Evolutionary conservation across 148 eudicot genomes (phyloP).

Genomic region (Spergularia bocconei): DNA sequence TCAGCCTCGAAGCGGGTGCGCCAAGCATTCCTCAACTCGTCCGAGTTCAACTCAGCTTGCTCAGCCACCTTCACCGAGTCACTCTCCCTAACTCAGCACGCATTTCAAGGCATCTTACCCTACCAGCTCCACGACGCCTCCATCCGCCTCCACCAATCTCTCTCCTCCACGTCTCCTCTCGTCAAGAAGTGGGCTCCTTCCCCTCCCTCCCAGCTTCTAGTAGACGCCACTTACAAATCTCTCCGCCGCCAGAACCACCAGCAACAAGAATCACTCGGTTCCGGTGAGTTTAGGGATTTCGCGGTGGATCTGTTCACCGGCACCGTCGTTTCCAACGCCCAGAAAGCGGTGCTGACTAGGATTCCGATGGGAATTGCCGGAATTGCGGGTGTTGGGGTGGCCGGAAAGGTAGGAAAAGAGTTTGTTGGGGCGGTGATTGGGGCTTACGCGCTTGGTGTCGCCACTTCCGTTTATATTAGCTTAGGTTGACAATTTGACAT

Average conservation of each 20-base stretch:
- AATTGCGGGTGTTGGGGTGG: slow-evolving; percentile 68
- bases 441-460: slow-evolving; percentile 69
- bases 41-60: slow-evolving; percentile 58
- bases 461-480: slow-evolving; percentile 49
- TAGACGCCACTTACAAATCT: slow-evolving; percentile 44
- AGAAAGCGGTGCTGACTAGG: slow-evolving; percentile 34
- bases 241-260: slow-evolving; percentile 7
- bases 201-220: slow-evolving; percentile 58
- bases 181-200: slow-evolving; percentile 51
- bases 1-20: slow-evolving; percentile 59
- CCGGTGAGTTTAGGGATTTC: slow-evolving; percentile 49
- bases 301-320: slow-evolving; percentile 48
- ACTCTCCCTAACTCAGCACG: slow-evolving; percentile 50
- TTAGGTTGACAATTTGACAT: slow-evolving; percentile 17
- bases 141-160: slow-evolving; percentile 52
- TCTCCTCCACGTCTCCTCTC: slow-evolving; percentile 44
- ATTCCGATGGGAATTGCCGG: slow-evolving; percentile 60
- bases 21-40: slow-evolving; percentile 36
- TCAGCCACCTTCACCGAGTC: slow-evolving; percentile 45
- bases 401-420: slow-evolving; percentile 39
- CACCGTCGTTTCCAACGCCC: slow-evolving; percentile 46
- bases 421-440: slow-evolving; percentile 58
- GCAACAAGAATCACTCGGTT: slow-evolving; percentile 20
- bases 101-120: slow-evolving; percentile 55
- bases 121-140: slow-evolving; percentile 78